These are phyloP conservation scores for Diaporthe sp. DNA, from an alignment of 2,329 filamentous ascomycete species.

Conservation along the genomic window DNA sequence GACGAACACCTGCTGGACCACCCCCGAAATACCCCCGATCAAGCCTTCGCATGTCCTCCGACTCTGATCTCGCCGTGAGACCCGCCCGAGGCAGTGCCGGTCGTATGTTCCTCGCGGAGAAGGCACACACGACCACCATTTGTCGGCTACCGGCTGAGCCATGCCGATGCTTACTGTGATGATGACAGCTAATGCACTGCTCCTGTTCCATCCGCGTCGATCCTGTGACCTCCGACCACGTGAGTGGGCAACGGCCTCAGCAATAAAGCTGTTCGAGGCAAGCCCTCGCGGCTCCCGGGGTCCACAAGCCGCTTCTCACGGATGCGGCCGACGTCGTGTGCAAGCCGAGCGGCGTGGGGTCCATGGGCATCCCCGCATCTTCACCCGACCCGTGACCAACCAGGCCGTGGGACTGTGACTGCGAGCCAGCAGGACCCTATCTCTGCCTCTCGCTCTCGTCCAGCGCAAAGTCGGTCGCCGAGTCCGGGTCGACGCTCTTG, in stretches of 20 bases:
- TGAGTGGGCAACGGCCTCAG: neutral
- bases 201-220: constrained; percentile 4
- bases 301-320: neutral
- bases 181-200: neutral
- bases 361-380: neutral
- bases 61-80: neutral
- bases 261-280: neutral
- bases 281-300: neutral
- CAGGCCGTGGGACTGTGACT: neutral
- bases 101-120: neutral
- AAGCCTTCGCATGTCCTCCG: neutral
- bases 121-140: neutral
- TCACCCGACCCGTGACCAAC: neutral
- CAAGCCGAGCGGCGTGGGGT: neutral
- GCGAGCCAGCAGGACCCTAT: constrained; percentile 18
- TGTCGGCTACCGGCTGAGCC: neutral
- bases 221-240: neutral
- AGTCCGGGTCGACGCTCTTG: constrained; percentile 65
- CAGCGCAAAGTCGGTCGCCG: constrained; percentile 52
- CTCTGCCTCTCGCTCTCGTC: constrained; percentile 47
- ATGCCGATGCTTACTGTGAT: neutral
- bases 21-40: neutral
- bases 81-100: neutral
- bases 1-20: constrained; percentile 2
- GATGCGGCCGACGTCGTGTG: neutral